Conservation (phyloP, 2,329 filamentous ascomycete species). For the Talaromyces amestolkiae region DNA sequence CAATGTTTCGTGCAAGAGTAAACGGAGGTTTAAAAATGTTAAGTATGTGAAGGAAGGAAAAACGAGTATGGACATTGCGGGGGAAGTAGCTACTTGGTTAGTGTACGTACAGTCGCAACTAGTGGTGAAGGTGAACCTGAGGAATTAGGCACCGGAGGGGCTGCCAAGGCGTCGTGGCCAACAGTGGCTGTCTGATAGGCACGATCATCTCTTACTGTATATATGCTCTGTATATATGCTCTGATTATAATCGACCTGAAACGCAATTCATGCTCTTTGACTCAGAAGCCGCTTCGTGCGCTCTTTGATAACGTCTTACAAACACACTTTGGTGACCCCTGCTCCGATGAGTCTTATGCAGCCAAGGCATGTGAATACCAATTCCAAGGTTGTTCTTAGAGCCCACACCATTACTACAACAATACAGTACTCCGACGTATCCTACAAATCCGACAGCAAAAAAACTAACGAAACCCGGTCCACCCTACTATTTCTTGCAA, state of each 20-base stretch:
- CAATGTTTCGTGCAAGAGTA: neutral
- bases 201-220: neutral
- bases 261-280: neutral
- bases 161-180: slow-evolving; percentile 9
- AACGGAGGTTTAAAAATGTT: neutral
- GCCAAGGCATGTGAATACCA: neutral
- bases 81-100: neutral
- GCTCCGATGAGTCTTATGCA: neutral
- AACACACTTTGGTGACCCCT: neutral
- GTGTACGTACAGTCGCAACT: no score
- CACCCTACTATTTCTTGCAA: neutral
- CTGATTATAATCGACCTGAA: neutral
- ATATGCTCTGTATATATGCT: neutral
- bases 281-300: neutral
- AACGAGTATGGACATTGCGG: slow-evolving; percentile 2
- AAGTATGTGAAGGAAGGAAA: neutral
- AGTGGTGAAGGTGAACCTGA: slow-evolving; percentile 7
- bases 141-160: slow-evolving; percentile 13
- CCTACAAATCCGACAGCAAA: neutral
- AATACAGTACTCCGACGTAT: neutral
- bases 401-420: neutral
- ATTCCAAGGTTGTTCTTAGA: neutral
- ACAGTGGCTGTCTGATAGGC: slow-evolving; percentile 8
- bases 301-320: neutral
- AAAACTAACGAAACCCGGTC: neutral